Evolutionary conservation across 2,329 filamentous ascomycete species (phyloP).

Genomic region (Fonsecaea erecta): DNA sequence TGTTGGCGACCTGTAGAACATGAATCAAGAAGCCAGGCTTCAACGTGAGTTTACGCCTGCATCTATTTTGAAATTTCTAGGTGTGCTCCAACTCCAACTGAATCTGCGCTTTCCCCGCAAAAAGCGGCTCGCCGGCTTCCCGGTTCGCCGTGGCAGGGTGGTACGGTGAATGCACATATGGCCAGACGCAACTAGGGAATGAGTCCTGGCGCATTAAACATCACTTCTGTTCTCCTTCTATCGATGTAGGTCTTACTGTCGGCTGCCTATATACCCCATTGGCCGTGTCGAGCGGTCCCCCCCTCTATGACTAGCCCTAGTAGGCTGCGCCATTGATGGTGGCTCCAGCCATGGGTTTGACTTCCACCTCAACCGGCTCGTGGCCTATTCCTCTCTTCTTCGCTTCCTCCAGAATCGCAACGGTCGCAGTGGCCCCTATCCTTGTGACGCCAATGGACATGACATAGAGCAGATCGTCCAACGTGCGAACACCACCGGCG

Average conservation of each 20-base stretch:
- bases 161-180: background rate
- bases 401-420: slow-evolving; percentile 61
- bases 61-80: slow-evolving; percentile 11
- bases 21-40: slow-evolving; percentile 9
- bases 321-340: slow-evolving; percentile 10
- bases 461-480: slow-evolving; percentile 62
- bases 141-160: background rate
- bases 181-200: background rate
- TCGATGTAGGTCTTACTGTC: background rate
- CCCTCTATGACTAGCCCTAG: background rate
- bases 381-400: slow-evolving; percentile 54
- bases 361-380: slow-evolving; percentile 35
- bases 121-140: background rate
- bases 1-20: slow-evolving; percentile 23
- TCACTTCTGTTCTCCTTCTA: background rate
- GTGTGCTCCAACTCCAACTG: background rate
- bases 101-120: slow-evolving; percentile 8
- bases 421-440: slow-evolving; percentile 62
- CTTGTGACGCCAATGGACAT: slow-evolving; percentile 60
- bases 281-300: background rate
- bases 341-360: slow-evolving; percentile 20
- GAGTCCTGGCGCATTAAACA: background rate
- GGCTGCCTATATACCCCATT: background rate
- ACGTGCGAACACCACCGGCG: slow-evolving; percentile 60
- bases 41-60: background rate